These are phyloP conservation scores for Lactifluus volemus DNA, from an alignment of 768 basidiomycete genomes.

Conservation along the genomic window DNA sequence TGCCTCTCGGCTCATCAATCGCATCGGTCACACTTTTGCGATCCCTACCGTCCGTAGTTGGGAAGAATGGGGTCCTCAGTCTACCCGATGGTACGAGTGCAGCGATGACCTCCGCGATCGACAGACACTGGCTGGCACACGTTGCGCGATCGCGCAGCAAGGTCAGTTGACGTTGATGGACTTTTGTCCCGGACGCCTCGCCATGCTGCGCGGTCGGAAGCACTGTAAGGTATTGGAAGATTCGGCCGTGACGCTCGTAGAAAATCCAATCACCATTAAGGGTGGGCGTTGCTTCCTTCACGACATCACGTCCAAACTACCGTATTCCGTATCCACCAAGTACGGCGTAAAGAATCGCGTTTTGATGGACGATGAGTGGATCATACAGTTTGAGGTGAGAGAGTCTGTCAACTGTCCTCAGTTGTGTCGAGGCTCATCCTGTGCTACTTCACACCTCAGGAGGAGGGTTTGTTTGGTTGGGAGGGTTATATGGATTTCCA, in stretches of 20 bases:
- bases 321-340: neutral
- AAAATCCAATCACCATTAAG: neutral
- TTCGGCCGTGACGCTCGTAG: neutral
- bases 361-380: slow-evolving; percentile 16
- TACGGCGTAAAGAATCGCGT: slow-evolving; percentile 3
- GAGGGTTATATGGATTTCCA: slow-evolving; percentile 15
- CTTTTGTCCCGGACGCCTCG: slow-evolving; percentile 10
- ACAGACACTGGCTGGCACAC: slow-evolving; percentile 11
- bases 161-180: slow-evolving; percentile 11
- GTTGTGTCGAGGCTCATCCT: neutral
- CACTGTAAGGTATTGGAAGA: neutral
- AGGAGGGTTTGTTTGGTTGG: slow-evolving; percentile 16
- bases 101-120: slow-evolving; percentile 7
- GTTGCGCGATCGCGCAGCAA: slow-evolving; percentile 9
- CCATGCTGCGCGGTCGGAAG: neutral
- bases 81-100: slow-evolving; percentile 12
- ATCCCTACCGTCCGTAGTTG: slow-evolving; percentile 2
- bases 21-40: neutral
- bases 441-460: neutral
- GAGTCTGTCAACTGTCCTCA: neutral
- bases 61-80: slow-evolving; percentile 10
- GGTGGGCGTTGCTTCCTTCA: slow-evolving; percentile 8
- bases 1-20: neutral
- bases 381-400: slow-evolving; percentile 13
- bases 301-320: slow-evolving; percentile 3